phyloP scores from a whole-genome alignment of 257 asterid genomes.

The Eucommia ulmoides region DNA sequence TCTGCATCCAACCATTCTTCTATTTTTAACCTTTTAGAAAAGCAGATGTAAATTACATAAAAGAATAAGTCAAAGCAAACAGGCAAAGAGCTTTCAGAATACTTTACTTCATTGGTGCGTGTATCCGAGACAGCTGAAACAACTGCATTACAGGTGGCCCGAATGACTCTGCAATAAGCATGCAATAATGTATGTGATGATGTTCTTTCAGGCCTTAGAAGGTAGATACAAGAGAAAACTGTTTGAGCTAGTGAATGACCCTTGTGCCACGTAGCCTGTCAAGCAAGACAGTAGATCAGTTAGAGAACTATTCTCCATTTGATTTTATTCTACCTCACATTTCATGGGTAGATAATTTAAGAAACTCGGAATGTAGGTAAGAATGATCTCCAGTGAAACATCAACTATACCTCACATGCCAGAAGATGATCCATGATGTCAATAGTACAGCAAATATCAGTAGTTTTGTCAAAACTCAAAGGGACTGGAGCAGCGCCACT shows the following conservation, averaged over 20 bases:
- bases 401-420: conserved; percentile 73
- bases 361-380: background rate
- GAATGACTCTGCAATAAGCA: conserved; percentile 73
- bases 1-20: too few relatives aligned
- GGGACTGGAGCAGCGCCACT: conserved; percentile 97
- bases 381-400: background rate
- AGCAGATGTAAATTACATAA: too few relatives aligned
- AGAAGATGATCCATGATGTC: conserved; percentile 95
- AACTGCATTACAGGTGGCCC: conserved; percentile 78
- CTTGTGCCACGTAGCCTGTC: conserved; percentile 99
- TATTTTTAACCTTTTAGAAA: too few relatives aligned
- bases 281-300: conserved; percentile 8
- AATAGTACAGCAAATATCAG: conserved; percentile 51
- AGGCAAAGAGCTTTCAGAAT: conserved; percentile 30
- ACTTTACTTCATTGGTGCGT: conserved; percentile 95
- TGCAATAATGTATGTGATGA: conserved; percentile 77
- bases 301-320: conserved; percentile 7
- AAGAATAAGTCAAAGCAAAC: too few relatives aligned
- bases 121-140: conserved; percentile 82
- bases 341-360: background rate
- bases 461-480: conserved; percentile 69
- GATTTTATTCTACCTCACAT: background rate
- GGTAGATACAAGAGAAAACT: conserved; percentile 85
- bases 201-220: conserved; percentile 84
- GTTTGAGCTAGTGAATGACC: conserved; percentile 97